phyloP scores from a whole-genome alignment of 2,329 filamentous ascomycete genomes.

The Emydomyces testavorans region DNA sequence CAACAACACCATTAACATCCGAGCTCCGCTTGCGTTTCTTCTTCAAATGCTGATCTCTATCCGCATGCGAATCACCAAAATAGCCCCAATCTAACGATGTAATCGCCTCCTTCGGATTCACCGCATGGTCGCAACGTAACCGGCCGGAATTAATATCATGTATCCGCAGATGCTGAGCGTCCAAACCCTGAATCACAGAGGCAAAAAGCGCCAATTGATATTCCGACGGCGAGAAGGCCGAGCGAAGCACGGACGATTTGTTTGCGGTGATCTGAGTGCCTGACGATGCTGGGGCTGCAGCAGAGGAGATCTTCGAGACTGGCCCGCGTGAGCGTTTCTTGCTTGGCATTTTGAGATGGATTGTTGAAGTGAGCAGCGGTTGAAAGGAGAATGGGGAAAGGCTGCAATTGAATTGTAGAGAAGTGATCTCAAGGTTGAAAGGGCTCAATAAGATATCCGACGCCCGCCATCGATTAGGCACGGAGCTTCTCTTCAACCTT shows the following conservation, averaged over 20 bases:
- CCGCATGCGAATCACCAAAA: conserved; percentile 27
- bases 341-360: conserved; percentile 29
- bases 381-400: background rate
- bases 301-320: conserved; percentile 36
- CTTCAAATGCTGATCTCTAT: conserved; percentile 32
- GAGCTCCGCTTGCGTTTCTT: conserved; percentile 43
- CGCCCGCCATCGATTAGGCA: background rate
- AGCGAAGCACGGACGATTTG: conserved; percentile 40
- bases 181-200: conserved; percentile 43
- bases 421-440: background rate
- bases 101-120: conserved; percentile 37
- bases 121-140: conserved; percentile 41
- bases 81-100: conserved; percentile 44
- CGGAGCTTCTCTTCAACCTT: conserved; percentile 6
- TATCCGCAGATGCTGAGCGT: conserved; percentile 42
- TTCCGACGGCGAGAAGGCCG: conserved; percentile 41
- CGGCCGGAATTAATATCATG: conserved; percentile 42
- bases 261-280: conserved; percentile 29
- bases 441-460: background rate
- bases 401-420: background rate
- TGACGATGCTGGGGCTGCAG: conserved; percentile 30
- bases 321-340: conserved; percentile 36
- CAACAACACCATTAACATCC: conserved; percentile 28
- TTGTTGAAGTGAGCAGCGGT: no score
- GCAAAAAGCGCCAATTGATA: conserved; percentile 44